These are phyloP conservation scores for Ruellia speciosa DNA, from an alignment of 305 asterid species.

Conservation along the genomic window DNA sequence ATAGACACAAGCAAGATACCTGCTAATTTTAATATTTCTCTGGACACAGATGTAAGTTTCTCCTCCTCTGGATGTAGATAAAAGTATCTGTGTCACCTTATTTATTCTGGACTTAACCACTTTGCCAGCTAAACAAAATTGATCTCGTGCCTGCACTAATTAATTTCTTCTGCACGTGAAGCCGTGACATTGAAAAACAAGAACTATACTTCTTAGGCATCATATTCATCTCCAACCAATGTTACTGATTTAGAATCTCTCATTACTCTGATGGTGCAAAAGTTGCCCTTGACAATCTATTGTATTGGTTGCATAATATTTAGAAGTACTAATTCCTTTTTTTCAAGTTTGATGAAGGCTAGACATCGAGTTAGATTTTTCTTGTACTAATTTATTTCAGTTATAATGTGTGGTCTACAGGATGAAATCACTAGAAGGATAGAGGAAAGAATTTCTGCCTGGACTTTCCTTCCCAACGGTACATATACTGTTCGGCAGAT, in stretches of 20 bases:
- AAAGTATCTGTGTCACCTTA: not conserved
- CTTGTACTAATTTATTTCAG: not conserved
- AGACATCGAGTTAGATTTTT: not conserved
- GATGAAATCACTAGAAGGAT: slow-evolving; percentile 51
- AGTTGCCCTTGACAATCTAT: too few relatives aligned
- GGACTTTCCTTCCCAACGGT: slow-evolving; percentile 90
- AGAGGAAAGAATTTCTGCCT: slow-evolving; percentile 72
- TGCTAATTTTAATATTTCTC: slow-evolving; percentile 24
- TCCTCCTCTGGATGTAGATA: slow-evolving; percentile 15
- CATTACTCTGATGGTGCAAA: too few relatives aligned
- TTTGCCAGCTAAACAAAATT: not conserved
- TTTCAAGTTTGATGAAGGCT: not conserved
- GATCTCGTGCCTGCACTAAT: too few relatives aligned
- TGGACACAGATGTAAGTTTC: slow-evolving; percentile 38
- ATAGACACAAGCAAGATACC: slow-evolving; percentile 22
- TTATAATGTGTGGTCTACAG: slow-evolving; percentile 31
- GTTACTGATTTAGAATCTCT: too few relatives aligned
- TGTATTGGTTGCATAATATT: too few relatives aligned
- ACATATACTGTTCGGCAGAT: not conserved
- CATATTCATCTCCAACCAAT: too few relatives aligned
- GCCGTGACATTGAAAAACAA: too few relatives aligned
- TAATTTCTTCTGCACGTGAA: too few relatives aligned
- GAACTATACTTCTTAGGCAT: too few relatives aligned
- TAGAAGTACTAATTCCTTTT: too few relatives aligned
- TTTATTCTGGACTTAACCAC: not conserved